Base-by-base conservation (phyloP, 352 stramenopile genomes). In the Phytopythium cucurbitacearum region DNA sequence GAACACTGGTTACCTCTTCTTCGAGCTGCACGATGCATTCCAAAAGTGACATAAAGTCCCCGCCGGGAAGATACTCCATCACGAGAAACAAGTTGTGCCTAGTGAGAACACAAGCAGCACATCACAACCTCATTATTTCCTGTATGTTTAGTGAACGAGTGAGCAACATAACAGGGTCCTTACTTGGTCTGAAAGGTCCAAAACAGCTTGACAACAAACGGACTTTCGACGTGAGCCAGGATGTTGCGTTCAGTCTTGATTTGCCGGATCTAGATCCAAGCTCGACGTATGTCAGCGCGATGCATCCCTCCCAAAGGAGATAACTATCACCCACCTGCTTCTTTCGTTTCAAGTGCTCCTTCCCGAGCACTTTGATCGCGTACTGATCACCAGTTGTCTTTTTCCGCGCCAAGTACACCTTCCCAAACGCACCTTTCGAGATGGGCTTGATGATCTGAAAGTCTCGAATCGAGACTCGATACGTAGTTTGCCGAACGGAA, bases 391-490 rank as follows among this genome's bases (percentile, higher is more conserved):
- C 89, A 1, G 86, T 96, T 0, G 76, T 91, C 51, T 91, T 94
- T 60, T 95, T 95, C 16, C 71, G 53, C 5, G 87, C 85, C 21
- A 97, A 60, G 49, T 95, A 96, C 11, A 97, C 89, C 53, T 91
- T 89, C 4, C 89, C 89, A 40, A 95, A 96, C 1, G 89, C 88
- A 3, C 89, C 89, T 64, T 94, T 94, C 1, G 83, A 94, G 40
- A 97, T 96, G 1, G 85, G 80, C 36, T 96, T 96, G 35, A 96
- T 62, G 41, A 96, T 94, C 39, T 94, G 70, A 42, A 97, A 97
- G 66, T 97, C 89, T 36, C 67, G 66, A 50, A 91, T 87, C 12
- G 81, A 80, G 3, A 89, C 79, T 15, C 76, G 74, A 48, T 69
- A 91, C 1, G 69, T 63, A n/a, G 65, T 69, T 21, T 60, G 50